Conservation (phyloP, 345 rosid genomes). For the Melaleuca quinquenervia region DNA sequence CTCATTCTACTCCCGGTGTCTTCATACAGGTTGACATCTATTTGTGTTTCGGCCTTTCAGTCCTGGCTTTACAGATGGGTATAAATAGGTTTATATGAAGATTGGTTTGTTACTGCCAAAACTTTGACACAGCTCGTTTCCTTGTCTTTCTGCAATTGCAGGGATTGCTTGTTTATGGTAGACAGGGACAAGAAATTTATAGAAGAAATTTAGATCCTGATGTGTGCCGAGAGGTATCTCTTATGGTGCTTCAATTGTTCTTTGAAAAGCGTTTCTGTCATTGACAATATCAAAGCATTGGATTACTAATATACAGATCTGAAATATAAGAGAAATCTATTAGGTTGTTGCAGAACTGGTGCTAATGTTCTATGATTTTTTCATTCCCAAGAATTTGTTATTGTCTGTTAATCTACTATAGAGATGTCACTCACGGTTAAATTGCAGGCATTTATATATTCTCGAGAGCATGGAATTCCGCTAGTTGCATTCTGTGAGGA, state of each 20-base stretch:
- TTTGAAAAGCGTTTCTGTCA: background rate
- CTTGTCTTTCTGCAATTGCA: conserved; percentile 16
- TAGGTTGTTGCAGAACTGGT: background rate
- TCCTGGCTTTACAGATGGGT: background rate
- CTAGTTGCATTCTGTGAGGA: conserved; percentile 76
- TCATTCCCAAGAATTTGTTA: background rate
- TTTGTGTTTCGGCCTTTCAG: background rate
- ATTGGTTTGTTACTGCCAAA: background rate
- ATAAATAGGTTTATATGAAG: background rate
- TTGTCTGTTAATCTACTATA: background rate
- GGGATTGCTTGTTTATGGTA: conserved; percentile 97
- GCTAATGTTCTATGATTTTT: background rate
- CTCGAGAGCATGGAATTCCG: conserved; percentile 74
- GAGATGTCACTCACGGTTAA: background rate
- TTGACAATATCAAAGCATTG: background rate
- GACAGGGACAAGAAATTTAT: conserved; percentile 72
- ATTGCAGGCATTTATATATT: conserved; percentile 64
- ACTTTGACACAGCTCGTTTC: conserved; percentile 1
- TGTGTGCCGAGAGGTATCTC: conserved; percentile 79
- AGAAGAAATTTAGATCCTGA: conserved; percentile 65
- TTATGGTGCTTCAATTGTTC: background rate
- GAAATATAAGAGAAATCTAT: background rate
- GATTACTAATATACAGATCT: background rate
- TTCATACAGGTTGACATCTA: conserved; percentile 66
- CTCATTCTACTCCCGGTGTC: conserved; percentile 79